phyloP scores from a whole-genome alignment of 192 early-diverging fungal genomes.

The Mortierella hygrophila region DNA sequence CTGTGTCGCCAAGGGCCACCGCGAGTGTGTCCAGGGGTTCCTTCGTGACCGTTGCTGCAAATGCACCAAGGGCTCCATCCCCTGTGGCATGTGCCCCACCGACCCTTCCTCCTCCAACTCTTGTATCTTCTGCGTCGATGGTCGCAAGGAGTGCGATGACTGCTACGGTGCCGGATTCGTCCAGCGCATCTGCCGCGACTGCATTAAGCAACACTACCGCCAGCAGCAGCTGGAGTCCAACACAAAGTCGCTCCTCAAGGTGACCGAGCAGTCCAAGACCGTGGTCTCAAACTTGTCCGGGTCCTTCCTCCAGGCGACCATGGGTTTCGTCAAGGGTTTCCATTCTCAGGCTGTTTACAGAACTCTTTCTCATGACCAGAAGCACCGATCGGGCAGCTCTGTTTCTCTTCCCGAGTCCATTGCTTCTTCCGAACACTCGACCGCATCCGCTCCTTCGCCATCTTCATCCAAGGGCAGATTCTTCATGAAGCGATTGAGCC shows the following conservation, averaged over 20 bases:
- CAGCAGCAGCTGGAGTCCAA: constrained; percentile 13
- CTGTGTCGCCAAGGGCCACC: constrained; percentile 30
- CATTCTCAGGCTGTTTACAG: background rate
- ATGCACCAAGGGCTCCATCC: constrained; percentile 26
- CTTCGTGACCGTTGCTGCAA: constrained; percentile 20
- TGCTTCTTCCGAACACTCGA: constrained; percentile 3
- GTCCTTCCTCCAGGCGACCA: background rate
- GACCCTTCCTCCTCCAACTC: background rate
- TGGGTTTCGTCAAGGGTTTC: background rate
- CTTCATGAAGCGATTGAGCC: background rate
- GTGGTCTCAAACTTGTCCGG: background rate
- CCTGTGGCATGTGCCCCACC: constrained; percentile 28
- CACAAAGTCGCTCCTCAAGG: constrained; percentile 5
- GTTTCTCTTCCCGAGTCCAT: background rate
- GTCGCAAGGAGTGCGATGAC: constrained; percentile 34
- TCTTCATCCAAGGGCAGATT: background rate
- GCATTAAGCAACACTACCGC: constrained; percentile 37
- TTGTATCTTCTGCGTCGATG: constrained; percentile 36
- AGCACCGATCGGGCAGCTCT: background rate
- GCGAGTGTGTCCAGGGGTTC: constrained; percentile 40
- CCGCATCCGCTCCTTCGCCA: constrained; percentile 7
- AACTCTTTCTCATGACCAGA: background rate
- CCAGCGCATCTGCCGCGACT: constrained; percentile 42
- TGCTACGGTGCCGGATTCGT: constrained; percentile 34
- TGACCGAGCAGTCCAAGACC: background rate